These are phyloP conservation scores for Ceratobasidium sp. DNA, from an alignment of 1,284 basidiomycete species.

Conservation along the genomic window DNA sequence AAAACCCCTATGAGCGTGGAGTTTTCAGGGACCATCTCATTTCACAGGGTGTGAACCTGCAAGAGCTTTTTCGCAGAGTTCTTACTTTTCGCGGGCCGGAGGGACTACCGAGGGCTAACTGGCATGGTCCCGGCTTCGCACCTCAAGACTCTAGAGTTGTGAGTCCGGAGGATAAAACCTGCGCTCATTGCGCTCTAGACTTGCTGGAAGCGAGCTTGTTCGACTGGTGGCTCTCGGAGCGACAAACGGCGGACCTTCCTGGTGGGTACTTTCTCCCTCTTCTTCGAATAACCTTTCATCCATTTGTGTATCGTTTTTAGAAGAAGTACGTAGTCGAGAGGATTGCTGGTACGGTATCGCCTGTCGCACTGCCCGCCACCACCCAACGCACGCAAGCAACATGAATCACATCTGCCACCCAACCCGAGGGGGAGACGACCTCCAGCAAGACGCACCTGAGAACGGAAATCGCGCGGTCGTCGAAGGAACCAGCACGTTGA, in stretches of 20 bases:
- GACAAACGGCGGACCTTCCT: not conserved
- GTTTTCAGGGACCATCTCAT: not conserved
- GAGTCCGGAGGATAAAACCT: conserved; percentile 16
- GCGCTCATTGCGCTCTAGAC: conserved; percentile 14
- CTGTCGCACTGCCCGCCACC: conserved; percentile 40
- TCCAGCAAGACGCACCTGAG: conserved; percentile 5
- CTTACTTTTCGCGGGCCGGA: conserved; percentile 16
- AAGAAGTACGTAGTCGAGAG: conserved; percentile 1
- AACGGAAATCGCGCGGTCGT: conserved; percentile 24
- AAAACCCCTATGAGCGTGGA: conserved; percentile 14
- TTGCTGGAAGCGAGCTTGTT: conserved; percentile 29
- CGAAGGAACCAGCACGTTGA: not conserved
- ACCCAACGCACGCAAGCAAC: conserved; percentile 35
- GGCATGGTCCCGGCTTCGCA: conserved; percentile 12
- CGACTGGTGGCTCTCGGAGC: conserved; percentile 36
- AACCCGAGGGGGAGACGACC: not conserved
- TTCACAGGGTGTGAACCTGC: not conserved
- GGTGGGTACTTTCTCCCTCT: not conserved
- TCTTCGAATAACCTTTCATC: not conserved
- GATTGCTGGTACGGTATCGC: conserved; percentile 43
- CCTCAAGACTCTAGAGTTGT: not conserved
- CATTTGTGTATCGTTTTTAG: not conserved
- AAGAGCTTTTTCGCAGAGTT: conserved; percentile 20
- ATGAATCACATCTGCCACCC: conserved; percentile 34
- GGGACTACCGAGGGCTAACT: conserved; percentile 12